phyloP scores from a whole-genome alignment of 2,329 filamentous ascomycete species.

The Fonsecaea multimorphosa region DNA sequence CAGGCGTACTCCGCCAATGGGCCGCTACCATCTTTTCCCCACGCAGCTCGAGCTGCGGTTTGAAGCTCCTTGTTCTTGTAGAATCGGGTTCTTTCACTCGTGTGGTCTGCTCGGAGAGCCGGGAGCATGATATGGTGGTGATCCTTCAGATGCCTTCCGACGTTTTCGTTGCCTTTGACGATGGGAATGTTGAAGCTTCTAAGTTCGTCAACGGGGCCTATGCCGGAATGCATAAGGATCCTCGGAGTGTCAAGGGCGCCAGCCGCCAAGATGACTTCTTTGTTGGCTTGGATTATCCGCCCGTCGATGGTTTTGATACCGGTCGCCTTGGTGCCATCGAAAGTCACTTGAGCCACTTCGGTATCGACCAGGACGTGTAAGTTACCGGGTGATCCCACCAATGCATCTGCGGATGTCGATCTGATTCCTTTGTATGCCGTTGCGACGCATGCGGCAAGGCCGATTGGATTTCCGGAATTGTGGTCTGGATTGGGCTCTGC shows the following conservation, averaged over 20 bases:
- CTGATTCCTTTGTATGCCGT: constrained; percentile 58
- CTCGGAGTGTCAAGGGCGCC: constrained; percentile 50
- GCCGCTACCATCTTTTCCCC: constrained; percentile 52
- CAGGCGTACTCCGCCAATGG: constrained; percentile 45
- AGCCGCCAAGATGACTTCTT: constrained; percentile 50
- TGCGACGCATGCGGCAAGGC: constrained; percentile 59
- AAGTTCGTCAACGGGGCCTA: constrained; percentile 54
- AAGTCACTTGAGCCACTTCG: constrained; percentile 56
- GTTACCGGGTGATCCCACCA: constrained; percentile 56
- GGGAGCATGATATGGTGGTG: constrained; percentile 46
- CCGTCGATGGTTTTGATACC: constrained; percentile 55
- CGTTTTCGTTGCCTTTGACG: constrained; percentile 48
- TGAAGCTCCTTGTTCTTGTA: constrained; percentile 53
- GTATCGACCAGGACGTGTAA: constrained; percentile 59
- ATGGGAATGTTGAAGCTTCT: constrained; percentile 50
- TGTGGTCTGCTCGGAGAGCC: constrained; percentile 50
- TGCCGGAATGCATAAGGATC: constrained; percentile 57
- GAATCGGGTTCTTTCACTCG: constrained; percentile 54
- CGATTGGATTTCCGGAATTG: constrained; percentile 65
- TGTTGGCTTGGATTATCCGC: constrained; percentile 46
- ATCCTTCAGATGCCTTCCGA: constrained; percentile 56
- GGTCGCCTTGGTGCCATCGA: constrained; percentile 54
- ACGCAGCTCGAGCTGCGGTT: constrained; percentile 56
- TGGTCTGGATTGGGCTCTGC: constrained; percentile 60
- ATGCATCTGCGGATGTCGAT: constrained; percentile 59